These are phyloP conservation scores for Aspergillus bridgeri DNA, from an alignment of 495 filamentous ascomycete genomes.

Conservation along the genomic window DNA sequence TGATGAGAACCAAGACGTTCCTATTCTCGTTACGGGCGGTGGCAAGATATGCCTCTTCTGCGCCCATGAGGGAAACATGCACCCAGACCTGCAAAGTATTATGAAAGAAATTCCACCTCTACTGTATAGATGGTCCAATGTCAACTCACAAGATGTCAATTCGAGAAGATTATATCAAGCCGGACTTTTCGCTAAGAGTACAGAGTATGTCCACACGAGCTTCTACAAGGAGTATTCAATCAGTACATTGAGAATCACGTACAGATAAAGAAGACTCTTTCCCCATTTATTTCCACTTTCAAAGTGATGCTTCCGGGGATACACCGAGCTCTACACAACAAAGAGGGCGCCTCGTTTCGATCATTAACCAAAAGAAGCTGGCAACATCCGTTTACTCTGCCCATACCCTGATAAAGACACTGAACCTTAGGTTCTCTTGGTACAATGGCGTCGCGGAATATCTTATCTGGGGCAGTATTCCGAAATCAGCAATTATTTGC, in stretches of 20 bases:
- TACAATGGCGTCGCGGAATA: slow-evolving; percentile 35
- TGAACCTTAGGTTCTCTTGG: slow-evolving; percentile 10
- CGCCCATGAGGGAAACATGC: slow-evolving; percentile 1
- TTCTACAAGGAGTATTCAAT: slow-evolving; percentile 18
- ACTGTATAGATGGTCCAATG: slow-evolving; percentile 37
- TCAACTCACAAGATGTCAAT: slow-evolving; percentile 33
- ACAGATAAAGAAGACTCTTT: slow-evolving; percentile 5
- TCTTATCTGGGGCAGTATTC: slow-evolving; percentile 29
- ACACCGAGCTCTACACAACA: slow-evolving; percentile 26
- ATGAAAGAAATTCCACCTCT: slow-evolving; percentile 21
- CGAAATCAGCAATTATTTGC: slow-evolving; percentile 23
- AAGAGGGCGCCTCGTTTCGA: slow-evolving; percentile 23
- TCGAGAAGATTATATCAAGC: slow-evolving; percentile 16
- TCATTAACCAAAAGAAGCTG: slow-evolving; percentile 32
- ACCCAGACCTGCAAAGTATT: not conserved
- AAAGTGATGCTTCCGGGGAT: slow-evolving; percentile 26
- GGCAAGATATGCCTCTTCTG: slow-evolving; percentile 28
- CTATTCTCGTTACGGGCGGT: not conserved
- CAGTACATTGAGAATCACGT: slow-evolving; percentile 26
- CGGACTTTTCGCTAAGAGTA: slow-evolving; percentile 21
- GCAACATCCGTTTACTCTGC: slow-evolving; percentile 25
- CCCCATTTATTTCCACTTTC: slow-evolving; percentile 37
- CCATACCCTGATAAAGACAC: slow-evolving; percentile 14
- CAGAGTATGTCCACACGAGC: slow-evolving; percentile 9
- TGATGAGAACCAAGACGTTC: not conserved